Evolutionary conservation across 805 yeast genomes (phyloP).

Genomic region (Myxozyma udenii): DNA sequence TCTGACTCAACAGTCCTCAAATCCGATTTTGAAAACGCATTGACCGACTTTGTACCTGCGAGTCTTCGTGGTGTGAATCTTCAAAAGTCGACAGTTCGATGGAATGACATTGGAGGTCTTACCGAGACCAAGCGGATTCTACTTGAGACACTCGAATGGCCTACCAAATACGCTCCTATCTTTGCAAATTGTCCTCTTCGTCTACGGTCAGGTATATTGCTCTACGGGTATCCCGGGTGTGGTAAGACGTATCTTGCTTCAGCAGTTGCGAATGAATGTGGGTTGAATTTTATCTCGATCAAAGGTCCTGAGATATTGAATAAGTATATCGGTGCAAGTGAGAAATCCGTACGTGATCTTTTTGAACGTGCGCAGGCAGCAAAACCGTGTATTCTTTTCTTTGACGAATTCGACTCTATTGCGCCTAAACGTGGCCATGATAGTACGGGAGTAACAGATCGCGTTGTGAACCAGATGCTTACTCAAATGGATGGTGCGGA

Average conservation of each 20-base stretch:
- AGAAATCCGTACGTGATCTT: slow-evolving; percentile 87
- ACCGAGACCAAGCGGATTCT: slow-evolving; percentile 68
- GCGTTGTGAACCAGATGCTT: slow-evolving; percentile 93
- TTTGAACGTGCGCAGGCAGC: slow-evolving; percentile 95
- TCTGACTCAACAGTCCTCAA: slow-evolving; percentile 31
- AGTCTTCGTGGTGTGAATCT: slow-evolving; percentile 82
- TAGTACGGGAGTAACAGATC: slow-evolving; percentile 94
- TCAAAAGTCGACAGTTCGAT: slow-evolving; percentile 67
- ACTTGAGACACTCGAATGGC: slow-evolving; percentile 93
- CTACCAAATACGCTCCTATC: slow-evolving; percentile 93
- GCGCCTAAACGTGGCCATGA: slow-evolving; percentile 98
- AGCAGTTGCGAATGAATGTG: slow-evolving; percentile 90
- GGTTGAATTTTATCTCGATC: slow-evolving; percentile 87
- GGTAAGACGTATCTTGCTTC: slow-evolving; percentile 92
- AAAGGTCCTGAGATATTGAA: slow-evolving; percentile 96
- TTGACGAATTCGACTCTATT: slow-evolving; percentile 94
- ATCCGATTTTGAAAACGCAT: slow-evolving; percentile 51
- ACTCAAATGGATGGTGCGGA: slow-evolving; percentile 99
- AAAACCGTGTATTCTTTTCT: slow-evolving; percentile 86
- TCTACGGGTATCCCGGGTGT: slow-evolving; percentile 97
- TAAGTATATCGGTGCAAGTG: slow-evolving; percentile 96
- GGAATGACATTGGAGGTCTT: slow-evolving; percentile 91
- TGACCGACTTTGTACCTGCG: slow-evolving; percentile 72
- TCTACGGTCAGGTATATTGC: slow-evolving; percentile 80
- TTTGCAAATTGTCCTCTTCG: slow-evolving; percentile 84